Evolutionary conservation across 2,329 filamentous ascomycete species (phyloP).

Genomic region (Alternaria sp.): DNA sequence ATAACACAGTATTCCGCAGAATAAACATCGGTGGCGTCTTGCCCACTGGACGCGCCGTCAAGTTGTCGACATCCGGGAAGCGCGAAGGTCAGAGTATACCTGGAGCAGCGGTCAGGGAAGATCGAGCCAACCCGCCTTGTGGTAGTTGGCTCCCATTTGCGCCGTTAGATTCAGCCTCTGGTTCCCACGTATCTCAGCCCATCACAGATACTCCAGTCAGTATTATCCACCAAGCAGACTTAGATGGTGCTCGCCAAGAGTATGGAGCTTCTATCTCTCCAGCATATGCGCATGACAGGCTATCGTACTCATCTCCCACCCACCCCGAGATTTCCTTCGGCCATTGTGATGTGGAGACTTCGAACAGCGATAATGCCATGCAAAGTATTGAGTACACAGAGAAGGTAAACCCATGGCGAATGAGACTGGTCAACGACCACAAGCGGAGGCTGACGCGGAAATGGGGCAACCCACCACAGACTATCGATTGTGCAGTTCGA

Average conservation of each 20-base stretch:
- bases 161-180: not conserved
- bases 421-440: conserved; percentile 25
- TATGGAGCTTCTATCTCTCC: not conserved
- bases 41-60: conserved; percentile 20
- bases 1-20: conserved; percentile 13
- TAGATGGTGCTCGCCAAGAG: not conserved
- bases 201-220: not conserved
- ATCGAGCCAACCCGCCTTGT: not conserved
- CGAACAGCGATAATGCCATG: conserved; percentile 2
- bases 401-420: conserved; percentile 20
- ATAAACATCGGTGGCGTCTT: conserved; percentile 2
- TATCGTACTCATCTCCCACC: not conserved
- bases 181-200: not conserved
- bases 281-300: not conserved
- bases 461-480: conserved; percentile 10
- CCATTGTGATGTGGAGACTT: conserved; percentile 5
- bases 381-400: not conserved
- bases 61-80: conserved; percentile 15
- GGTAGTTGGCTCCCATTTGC: not conserved
- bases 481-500: not conserved
- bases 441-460: conserved; percentile 24
- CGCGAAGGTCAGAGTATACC: conserved; percentile 4
- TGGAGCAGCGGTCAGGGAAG: conserved; percentile 11
- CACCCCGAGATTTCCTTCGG: conserved; percentile 15
- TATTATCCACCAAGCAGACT: not conserved